Evolutionary conservation across 176 grass and related monocot species (phyloP).

Genomic region (Oropetium thomaeum): DNA sequence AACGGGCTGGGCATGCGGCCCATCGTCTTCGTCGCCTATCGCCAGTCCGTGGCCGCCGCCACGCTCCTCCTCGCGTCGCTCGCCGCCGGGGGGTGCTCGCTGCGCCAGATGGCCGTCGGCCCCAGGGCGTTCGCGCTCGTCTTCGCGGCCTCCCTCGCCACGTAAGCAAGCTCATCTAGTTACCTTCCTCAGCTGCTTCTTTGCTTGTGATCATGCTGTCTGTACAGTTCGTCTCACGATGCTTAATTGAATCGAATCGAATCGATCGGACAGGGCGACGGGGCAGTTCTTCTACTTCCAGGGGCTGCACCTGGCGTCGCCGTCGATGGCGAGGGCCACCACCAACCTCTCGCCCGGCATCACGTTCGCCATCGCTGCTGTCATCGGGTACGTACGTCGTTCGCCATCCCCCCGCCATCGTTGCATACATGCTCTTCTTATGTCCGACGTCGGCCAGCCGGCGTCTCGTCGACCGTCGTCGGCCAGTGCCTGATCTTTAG

Average conservation of each 20-base stretch:
- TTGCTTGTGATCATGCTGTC: background rate
- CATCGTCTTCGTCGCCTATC: conserved; percentile 58
- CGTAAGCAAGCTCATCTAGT: conserved; percentile 1
- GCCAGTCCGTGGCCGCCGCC: conserved; percentile 49
- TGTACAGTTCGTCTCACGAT: background rate
- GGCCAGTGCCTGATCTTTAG: no score
- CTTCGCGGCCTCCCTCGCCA: conserved; percentile 47
- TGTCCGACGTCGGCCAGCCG: background rate
- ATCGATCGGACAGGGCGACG: conserved; percentile 13
- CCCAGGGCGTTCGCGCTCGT: conserved; percentile 25
- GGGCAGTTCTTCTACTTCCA: conserved; percentile 47
- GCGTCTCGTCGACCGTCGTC: background rate
- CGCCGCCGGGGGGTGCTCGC: conserved; percentile 30
- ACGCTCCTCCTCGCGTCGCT: conserved; percentile 42
- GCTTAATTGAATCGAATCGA: background rate
- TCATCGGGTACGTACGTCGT: conserved; percentile 11
- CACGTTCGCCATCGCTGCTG: conserved; percentile 43
- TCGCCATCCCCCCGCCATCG: background rate
- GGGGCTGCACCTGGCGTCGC: conserved; percentile 44
- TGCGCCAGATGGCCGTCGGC: conserved; percentile 38
- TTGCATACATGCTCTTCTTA: background rate
- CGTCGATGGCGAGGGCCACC: conserved; percentile 54
- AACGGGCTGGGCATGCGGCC: conserved; percentile 47
- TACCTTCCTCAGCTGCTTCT: background rate
- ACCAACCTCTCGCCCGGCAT: conserved; percentile 45